Evolutionary conservation across 2,329 filamentous ascomycete species (phyloP).

Genomic region (Chaetomiaceae sp.): DNA sequence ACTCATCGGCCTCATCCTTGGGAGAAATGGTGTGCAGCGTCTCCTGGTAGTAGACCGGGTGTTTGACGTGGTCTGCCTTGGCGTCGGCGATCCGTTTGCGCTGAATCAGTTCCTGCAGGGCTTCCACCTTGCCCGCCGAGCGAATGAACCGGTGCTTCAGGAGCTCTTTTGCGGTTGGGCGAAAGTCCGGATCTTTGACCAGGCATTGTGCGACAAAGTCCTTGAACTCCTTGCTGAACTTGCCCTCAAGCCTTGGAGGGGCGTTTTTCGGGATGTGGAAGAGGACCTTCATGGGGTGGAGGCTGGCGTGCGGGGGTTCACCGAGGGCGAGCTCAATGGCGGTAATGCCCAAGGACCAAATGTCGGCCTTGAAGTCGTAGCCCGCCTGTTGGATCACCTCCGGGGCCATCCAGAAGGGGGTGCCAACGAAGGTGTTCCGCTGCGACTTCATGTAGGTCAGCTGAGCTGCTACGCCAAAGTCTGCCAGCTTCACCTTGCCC

Average conservation of each 20-base stretch:
- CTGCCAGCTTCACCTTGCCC: slow-evolving; percentile 90
- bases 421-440: slow-evolving; percentile 94
- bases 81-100: slow-evolving; percentile 79
- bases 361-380: slow-evolving; percentile 84
- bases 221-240: slow-evolving; percentile 85
- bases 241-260: slow-evolving; percentile 77
- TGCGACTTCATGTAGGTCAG: slow-evolving; percentile 97
- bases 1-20: slow-evolving; percentile 71
- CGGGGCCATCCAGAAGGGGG: slow-evolving; percentile 95
- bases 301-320: slow-evolving; percentile 79
- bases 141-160: slow-evolving; percentile 85
- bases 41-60: slow-evolving; percentile 88
- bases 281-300: slow-evolving; percentile 90
- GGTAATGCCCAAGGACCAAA: slow-evolving; percentile 89
- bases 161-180: slow-evolving; percentile 81
- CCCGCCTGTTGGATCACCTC: slow-evolving; percentile 86
- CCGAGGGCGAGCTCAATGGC: slow-evolving; percentile 85
- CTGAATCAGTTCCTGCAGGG: slow-evolving; percentile 79
- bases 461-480: slow-evolving; percentile 96
- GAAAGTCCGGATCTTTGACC: slow-evolving; percentile 81
- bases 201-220: slow-evolving; percentile 90
- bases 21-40: slow-evolving; percentile 70
- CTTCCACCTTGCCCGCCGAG: slow-evolving; percentile 80
- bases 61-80: slow-evolving; percentile 61
- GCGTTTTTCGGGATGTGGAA: slow-evolving; percentile 87